Conservation (phyloP, 768 basidiomycete species). For the Phlegmacium glaucopus region DNA sequence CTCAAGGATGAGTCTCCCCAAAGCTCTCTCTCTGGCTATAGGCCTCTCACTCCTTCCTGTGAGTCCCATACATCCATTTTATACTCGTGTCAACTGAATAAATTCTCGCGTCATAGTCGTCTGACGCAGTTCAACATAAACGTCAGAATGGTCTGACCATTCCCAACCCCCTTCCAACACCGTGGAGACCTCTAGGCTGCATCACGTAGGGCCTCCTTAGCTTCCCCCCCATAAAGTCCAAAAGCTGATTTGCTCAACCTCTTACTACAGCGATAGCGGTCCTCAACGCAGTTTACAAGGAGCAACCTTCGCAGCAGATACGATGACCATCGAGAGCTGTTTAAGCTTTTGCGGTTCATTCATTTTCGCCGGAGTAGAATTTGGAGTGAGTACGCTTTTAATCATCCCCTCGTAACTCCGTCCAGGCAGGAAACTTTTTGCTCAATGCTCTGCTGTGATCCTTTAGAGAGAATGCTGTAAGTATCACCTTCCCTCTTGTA, state of each 20-base stretch:
- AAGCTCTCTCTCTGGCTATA: constrained; percentile 29
- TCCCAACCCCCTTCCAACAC: constrained; percentile 43
- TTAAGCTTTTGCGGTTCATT: constrained; percentile 47
- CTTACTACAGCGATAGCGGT: constrained; percentile 45
- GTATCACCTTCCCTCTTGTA: constrained; percentile 11
- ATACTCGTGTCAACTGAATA: neutral
- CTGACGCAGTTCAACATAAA: constrained; percentile 22
- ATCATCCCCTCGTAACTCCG: neutral
- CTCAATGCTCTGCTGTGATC: neutral
- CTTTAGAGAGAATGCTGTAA: constrained; percentile 29
- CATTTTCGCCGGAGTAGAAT: constrained; percentile 72
- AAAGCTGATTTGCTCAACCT: constrained; percentile 1
- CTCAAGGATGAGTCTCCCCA: constrained; percentile 30
- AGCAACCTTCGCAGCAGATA: constrained; percentile 37
- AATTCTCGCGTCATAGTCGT: constrained; percentile 16
- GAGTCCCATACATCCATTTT: constrained; percentile 14
- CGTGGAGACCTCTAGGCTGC: constrained; percentile 60
- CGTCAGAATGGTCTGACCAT: constrained; percentile 38
- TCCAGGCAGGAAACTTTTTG: neutral
- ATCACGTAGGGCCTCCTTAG: constrained; percentile 43
- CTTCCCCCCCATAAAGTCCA: neutral
- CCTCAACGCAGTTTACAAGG: constrained; percentile 57
- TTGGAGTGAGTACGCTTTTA: constrained; percentile 23
- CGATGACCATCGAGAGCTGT: constrained; percentile 61
- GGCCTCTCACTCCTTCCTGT: constrained; percentile 38